Evolutionary conservation across 208 protist genomes (phyloP).

Genomic region (Entamoeba nuttalli): DNA sequence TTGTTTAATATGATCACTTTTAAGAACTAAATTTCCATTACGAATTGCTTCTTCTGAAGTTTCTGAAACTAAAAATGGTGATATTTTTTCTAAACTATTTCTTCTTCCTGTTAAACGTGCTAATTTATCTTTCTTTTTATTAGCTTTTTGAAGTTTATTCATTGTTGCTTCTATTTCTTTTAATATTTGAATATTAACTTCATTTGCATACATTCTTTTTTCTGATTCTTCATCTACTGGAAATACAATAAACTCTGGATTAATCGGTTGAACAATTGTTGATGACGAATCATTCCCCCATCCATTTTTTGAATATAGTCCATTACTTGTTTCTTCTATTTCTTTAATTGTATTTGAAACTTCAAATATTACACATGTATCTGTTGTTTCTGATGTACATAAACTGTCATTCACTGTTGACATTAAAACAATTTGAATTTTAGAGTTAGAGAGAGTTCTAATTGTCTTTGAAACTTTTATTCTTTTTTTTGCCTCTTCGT

Average conservation of each 20-base stretch:
- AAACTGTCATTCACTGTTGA: too few relatives aligned
- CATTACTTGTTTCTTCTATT: too few relatives aligned
- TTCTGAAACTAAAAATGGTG: background rate
- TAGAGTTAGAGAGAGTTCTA: too few relatives aligned
- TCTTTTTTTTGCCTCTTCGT: too few relatives aligned
- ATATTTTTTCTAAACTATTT: background rate
- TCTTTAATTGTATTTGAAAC: too few relatives aligned
- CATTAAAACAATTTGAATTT: too few relatives aligned
- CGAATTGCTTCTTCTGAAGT: background rate
- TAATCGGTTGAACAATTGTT: background rate
- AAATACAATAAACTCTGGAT: background rate
- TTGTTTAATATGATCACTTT: background rate
- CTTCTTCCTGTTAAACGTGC: background rate
- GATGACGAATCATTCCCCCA: background rate
- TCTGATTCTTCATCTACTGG: background rate
- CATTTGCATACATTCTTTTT: background rate
- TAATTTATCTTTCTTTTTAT: background rate
- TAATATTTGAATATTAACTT: background rate
- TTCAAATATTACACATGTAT: too few relatives aligned
- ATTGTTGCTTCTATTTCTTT: background rate
- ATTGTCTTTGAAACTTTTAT: too few relatives aligned
- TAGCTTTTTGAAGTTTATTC: background rate
- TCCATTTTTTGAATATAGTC: background rate
- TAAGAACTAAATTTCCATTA: background rate
- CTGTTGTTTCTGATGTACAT: too few relatives aligned